Conservation (phyloP, 352 stramenopile species). For the Peronospora belbahrii region DNA sequence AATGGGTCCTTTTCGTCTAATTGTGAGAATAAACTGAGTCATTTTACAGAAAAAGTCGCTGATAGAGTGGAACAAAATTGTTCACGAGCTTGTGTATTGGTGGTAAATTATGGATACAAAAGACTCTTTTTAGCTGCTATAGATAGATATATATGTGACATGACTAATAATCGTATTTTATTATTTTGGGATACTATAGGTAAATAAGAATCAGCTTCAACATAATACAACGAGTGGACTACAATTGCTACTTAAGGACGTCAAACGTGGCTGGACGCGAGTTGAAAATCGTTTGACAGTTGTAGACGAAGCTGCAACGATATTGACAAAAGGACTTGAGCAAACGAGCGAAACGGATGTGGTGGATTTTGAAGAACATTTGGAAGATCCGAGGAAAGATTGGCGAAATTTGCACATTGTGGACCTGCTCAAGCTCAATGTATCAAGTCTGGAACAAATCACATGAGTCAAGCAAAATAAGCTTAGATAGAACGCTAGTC, state of each 20-base stretch:
- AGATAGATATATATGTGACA: too few species aligned
- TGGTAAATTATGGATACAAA: conserved; percentile 23
- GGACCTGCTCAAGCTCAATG: conserved; percentile 64
- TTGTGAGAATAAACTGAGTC: conserved; percentile 30
- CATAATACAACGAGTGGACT: conserved; percentile 44
- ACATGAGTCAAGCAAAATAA: too few species aligned
- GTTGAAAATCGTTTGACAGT: conserved; percentile 58
- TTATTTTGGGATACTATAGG: conserved; percentile 1
- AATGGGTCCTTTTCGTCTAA: conserved; percentile 27
- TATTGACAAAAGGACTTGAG: conserved; percentile 41
- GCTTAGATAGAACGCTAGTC: too few species aligned
- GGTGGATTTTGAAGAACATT: conserved; percentile 72
- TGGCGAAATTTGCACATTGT: conserved; percentile 70
- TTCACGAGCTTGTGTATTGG: conserved; percentile 58
- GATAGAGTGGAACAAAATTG: conserved; percentile 61
- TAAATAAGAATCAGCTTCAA: conserved; percentile 56
- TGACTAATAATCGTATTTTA: background rate
- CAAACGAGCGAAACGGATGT: conserved; percentile 43
- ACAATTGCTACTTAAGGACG: conserved; percentile 69
- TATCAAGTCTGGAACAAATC: too few species aligned
- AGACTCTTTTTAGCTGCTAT: background rate
- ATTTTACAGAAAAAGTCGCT: conserved; percentile 56
- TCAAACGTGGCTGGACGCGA: conserved; percentile 67
- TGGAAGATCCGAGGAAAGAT: conserved; percentile 64
- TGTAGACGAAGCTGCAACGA: conserved; percentile 31